Evolutionary conservation across 2,329 filamentous ascomycete genomes (phyloP), one percentile per base, ranked within the genome.

Genomic region (Neopestalotiopsis clavispora): DNA sequence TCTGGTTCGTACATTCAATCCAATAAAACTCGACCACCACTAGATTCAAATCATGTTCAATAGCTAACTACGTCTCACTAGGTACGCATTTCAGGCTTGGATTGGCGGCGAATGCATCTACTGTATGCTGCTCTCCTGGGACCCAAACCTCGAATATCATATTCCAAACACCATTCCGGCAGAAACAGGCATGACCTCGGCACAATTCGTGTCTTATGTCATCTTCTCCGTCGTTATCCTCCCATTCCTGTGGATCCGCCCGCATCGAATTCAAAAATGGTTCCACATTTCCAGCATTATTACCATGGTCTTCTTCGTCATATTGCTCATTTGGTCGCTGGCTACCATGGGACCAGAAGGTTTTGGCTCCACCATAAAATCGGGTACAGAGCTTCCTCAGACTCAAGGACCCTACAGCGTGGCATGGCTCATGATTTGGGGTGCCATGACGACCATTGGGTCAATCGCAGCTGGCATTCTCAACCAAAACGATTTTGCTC

Each of bases 401-500:
- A 64, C 40, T 1, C 6, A 34, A n/a, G 62, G 23, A n/a, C 62
- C 62, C n/a, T 30, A 34, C 7, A 57, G 52, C 20, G 45, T 66
- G 1, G 64, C 20, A n/a, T 78, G 76, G 76, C 73, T 67, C n/a
- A 73, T 78, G 20, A 71, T 72, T 5, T 76, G 70, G 20, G 75
- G 75, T 10, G 77, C 78, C 34, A 77, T 75, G 57, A 73, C 73
- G 7, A 77, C 75, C 9, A 78, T 80, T 12, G 78, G 78, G 0
- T 71, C 72, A 13, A 75, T 78, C 13, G 74, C 77, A 4, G 73
- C 76, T 3, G 77, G 77, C 0, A 76, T 79, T 5, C 60, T 78
- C 34, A 78, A 77, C 58, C 77, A 79, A 59, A 75, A 74, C 42
- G 78, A 80, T 34, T 80, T 74, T 61, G 73, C 77, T 0, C 71